phyloP scores from a whole-genome alignment of 805 yeast genomes.

The Metschnikowia kunwiensis region DNA sequence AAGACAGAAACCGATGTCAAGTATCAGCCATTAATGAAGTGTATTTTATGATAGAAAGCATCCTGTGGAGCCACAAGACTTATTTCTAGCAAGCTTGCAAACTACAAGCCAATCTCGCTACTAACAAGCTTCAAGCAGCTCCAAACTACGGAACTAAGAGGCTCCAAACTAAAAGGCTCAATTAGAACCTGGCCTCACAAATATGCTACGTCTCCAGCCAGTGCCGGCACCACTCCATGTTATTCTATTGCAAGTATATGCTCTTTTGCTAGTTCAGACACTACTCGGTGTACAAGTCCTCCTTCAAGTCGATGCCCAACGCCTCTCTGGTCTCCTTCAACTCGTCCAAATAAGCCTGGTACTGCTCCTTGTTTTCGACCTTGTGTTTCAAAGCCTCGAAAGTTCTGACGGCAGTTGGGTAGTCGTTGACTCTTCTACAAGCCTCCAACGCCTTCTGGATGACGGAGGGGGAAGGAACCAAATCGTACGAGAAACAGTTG shows the following conservation, averaged over 20 bases:
- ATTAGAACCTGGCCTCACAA: too few species aligned
- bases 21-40: too few species aligned
- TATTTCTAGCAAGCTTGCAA: too few species aligned
- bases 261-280: conserved; percentile 1
- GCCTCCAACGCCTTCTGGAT: conserved; percentile 95
- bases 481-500: conserved; percentile 97
- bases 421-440: conserved; percentile 97
- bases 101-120: too few species aligned
- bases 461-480: conserved; percentile 97
- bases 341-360: conserved; percentile 93
- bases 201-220: too few species aligned
- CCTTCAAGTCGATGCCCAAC: conserved; percentile 89
- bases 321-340: conserved; percentile 87
- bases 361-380: conserved; percentile 92
- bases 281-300: conserved; percentile 59
- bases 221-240: too few species aligned
- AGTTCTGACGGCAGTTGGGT: conserved; percentile 97
- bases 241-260: conserved; percentile 12
- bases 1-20: too few species aligned
- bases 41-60: too few species aligned
- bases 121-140: too few species aligned
- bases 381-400: conserved; percentile 96
- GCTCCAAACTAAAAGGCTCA: too few species aligned
- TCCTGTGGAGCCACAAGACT: too few species aligned
- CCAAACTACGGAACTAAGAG: too few species aligned